Conservation (phyloP, 228 moss, liverwort and hornwort genomes). For the Sphagnum magellanicum region DNA sequence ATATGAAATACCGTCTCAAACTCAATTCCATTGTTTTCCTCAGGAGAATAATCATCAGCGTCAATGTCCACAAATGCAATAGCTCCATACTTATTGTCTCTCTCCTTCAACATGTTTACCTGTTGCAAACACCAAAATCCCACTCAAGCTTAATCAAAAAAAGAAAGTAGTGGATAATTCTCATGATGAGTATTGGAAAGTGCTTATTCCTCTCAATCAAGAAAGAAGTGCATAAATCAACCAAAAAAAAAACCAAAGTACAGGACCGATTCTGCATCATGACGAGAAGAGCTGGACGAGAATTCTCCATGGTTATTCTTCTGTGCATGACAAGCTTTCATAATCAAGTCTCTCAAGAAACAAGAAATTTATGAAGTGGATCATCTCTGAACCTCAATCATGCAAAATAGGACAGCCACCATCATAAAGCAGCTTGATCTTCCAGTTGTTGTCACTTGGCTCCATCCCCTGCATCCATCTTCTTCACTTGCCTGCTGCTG, state of each 20-base stretch:
- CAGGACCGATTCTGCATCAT: too few species aligned
- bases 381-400: slow-evolving; percentile 27
- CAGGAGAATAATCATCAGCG: slow-evolving; percentile 34
- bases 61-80: slow-evolving; percentile 52
- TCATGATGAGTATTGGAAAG: too few species aligned
- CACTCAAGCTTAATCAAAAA: not conserved
- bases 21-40: slow-evolving; percentile 37
- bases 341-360: not conserved
- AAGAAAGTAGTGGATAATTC: not conserved
- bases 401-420: slow-evolving; percentile 43
- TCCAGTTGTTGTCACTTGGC: slow-evolving; percentile 15
- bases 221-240: not conserved
- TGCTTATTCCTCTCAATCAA: too few species aligned
- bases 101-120: slow-evolving; percentile 57
- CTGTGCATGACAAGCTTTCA: not conserved
- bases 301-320: not conserved
- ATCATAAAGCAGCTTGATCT: slow-evolving; percentile 48
- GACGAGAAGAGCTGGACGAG: not conserved
- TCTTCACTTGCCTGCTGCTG: not conserved
- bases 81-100: slow-evolving; percentile 29
- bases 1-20: slow-evolving; percentile 34
- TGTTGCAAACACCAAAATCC: slow-evolving; percentile 7
- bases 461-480: not conserved
- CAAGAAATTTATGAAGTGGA: not conserved
- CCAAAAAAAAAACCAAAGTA: not conserved